Evolutionary conservation across 1,139 yeast genomes (phyloP), one percentile per base, ranked within the genome.

Genomic region (Maudiozyma humilis): DNA sequence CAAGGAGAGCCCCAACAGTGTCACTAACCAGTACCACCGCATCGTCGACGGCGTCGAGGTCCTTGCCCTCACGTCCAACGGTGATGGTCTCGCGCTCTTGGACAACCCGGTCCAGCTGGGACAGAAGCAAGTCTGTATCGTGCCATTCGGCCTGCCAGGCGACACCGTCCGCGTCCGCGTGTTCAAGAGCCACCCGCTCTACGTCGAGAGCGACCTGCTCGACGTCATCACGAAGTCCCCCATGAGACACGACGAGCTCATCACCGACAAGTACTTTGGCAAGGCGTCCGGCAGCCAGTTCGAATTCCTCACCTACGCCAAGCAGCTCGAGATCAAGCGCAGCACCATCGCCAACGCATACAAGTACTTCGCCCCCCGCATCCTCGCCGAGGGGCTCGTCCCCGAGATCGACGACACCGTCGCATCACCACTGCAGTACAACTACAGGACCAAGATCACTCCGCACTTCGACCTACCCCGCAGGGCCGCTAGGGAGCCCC

Each of bases 221-320:
- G 64, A 71, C 36, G 77, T 91, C 5, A 53, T 62, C 1, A 52
- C 57, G 3, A 59, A 71, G 2, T 71, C 89, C 1, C 52, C 63
- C 0, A 57, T 67, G 38, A 69, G 88, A 50, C 68, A 86, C 49
- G 77, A 86, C 51, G 59, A 62, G 1, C 56, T 76, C 34, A 73
- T 84, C 43, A 65, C 63, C 36, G 93, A 97, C 68, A 70, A 73
- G 43, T 84, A 88, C 58, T 91, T 89, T 65, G 80, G 87, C 15
- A 73, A 72, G 46, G 89, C 97, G 57, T 78, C 84, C 0, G 98
- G 98, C 4, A 89, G 97, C 63, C 98, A 91, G 64, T 87, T 80
- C 62, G 98, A 91, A 63, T 79, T 79, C 65, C 69, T 88, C 23
- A 71, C 75, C 2, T 91, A 91, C 61, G 72, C 71, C 0, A 73